Conservation (phyloP, 257 asterid species). For the Solanum medicagineum region DNA sequence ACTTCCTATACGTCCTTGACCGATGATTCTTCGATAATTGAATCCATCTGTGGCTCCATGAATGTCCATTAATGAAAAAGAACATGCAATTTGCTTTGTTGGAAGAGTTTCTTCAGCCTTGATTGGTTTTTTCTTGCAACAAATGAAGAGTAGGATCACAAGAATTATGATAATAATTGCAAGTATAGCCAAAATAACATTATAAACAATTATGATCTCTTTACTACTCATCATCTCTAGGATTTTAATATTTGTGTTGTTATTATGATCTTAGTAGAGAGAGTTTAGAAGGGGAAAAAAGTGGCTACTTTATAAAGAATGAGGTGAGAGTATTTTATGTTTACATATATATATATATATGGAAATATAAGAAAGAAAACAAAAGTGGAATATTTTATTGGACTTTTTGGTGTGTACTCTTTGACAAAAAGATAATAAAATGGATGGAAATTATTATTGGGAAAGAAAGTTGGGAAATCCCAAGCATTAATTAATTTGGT, state of each 20-base stretch:
- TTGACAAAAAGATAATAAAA: neutral
- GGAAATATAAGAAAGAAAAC: neutral
- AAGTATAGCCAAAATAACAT: slow-evolving; percentile 22
- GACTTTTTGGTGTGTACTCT: neutral
- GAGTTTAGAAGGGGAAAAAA: neutral
- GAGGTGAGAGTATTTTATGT: neutral
- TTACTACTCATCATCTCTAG: slow-evolving; percentile 22
- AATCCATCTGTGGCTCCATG: slow-evolving; percentile 80
- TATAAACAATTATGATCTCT: slow-evolving; percentile 20
- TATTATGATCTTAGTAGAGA: neutral
- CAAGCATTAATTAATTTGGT: neutral
- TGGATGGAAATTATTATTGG: neutral
- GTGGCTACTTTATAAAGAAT: neutral
- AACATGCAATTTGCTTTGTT: slow-evolving; percentile 26
- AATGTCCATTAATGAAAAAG: slow-evolving; percentile 50
- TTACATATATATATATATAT: neutral
- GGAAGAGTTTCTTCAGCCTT: slow-evolving; percentile 15
- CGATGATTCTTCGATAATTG: slow-evolving; percentile 58
- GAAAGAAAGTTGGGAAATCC: slow-evolving; percentile 4
- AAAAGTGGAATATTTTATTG: neutral
- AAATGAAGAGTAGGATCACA: slow-evolving; percentile 17
- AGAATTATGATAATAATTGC: slow-evolving; percentile 21
- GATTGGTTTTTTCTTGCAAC: slow-evolving; percentile 32
- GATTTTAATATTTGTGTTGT: neutral
- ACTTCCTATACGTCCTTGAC: slow-evolving; percentile 60